phyloP scores from a whole-genome alignment of 1,139 yeast genomes.

The Magnusiomyces clavatus region DNA sequence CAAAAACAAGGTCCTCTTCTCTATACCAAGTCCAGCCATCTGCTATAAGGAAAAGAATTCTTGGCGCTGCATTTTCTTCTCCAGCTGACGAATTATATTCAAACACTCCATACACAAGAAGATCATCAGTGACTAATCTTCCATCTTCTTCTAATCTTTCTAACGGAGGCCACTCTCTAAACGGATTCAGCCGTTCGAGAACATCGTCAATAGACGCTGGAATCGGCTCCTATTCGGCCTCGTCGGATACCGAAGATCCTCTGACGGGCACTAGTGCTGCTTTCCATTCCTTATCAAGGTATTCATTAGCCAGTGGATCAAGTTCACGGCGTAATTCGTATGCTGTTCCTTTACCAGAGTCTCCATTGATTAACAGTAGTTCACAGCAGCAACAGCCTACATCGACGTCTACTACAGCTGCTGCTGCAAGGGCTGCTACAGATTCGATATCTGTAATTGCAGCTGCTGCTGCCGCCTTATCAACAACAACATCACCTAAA shows the following conservation, averaged over 20 bases:
- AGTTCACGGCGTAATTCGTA: constrained; percentile 26
- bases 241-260: constrained; percentile 29
- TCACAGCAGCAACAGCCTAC: no score
- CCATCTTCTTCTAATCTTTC: not conserved
- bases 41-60: constrained; percentile 10
- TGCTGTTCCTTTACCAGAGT: constrained; percentile 18
- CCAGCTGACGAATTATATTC: constrained; percentile 11
- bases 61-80: constrained; percentile 1
- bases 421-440: not conserved
- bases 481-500: no score
- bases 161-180: not conserved
- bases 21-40: constrained; percentile 8
- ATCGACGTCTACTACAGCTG: not conserved
- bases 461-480: not conserved
- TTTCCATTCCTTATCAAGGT: constrained; percentile 24
- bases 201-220: constrained; percentile 20
- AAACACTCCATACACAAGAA: constrained; percentile 10
- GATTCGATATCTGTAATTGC: not conserved
- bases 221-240: constrained; percentile 17
- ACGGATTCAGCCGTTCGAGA: constrained; percentile 4
- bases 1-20: constrained; percentile 8
- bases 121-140: constrained; percentile 9
- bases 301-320: constrained; percentile 25
- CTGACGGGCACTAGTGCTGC: constrained; percentile 16
- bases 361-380: no score